phyloP scores from a whole-genome alignment of 305 asterid species.

The Rubia peregrina region DNA sequence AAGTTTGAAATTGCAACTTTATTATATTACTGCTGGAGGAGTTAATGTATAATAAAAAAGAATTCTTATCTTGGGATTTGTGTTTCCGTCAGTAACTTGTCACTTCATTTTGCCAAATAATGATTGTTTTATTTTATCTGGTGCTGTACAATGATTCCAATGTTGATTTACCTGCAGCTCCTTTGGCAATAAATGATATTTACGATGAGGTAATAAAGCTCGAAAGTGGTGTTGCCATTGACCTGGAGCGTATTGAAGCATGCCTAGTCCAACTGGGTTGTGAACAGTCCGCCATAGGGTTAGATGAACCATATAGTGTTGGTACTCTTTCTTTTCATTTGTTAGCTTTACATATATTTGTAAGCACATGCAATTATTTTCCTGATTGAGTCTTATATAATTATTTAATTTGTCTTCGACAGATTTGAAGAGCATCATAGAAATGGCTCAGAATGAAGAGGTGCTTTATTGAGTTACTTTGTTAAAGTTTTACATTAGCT shows the following conservation, averaged over 20 bases:
- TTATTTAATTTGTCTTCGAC: conserved; percentile 19
- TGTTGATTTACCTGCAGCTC: conserved; percentile 32
- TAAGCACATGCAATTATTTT: not conserved
- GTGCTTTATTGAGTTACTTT: conserved; percentile 23
- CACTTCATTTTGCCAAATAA: not conserved
- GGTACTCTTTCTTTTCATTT: conserved; percentile 39
- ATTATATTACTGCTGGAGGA: not conserved
- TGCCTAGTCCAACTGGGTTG: conserved; percentile 68
- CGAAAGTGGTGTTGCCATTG: conserved; percentile 56
- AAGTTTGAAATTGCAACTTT: not conserved
- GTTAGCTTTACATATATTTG: not conserved
- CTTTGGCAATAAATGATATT: conserved; percentile 49
- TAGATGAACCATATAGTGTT: conserved; percentile 52
- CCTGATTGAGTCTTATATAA: not conserved
- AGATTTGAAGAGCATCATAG: conserved; percentile 68
- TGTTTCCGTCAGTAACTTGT: not conserved
- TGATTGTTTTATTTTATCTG: not conserved
- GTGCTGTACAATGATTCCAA: not conserved
- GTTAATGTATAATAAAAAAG: not conserved
- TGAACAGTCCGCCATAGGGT: conserved; percentile 31
- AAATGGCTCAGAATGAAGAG: conserved; percentile 75
- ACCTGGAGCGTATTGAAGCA: conserved; percentile 50
- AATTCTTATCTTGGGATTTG: not conserved
- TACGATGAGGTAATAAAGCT: conserved; percentile 69
- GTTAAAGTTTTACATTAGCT: conserved; percentile 4